These are phyloP conservation scores for Pyrenopolyporus hunteri DNA, from an alignment of 495 filamentous ascomycete species.

Conservation along the genomic window DNA sequence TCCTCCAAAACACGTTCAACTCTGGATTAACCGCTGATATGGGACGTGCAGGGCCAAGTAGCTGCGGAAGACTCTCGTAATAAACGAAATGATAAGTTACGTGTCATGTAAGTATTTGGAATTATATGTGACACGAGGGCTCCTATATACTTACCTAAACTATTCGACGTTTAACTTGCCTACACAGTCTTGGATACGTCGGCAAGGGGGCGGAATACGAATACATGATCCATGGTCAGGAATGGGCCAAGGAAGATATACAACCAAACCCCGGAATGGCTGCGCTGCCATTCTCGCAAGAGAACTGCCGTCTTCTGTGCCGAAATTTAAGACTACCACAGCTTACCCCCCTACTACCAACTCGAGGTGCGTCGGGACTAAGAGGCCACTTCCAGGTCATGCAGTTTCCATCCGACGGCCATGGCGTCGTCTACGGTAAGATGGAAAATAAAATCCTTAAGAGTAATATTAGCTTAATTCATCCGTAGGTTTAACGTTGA, in stretches of 20 bases:
- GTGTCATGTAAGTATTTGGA: slow-evolving; percentile 2
- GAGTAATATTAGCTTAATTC: background rate
- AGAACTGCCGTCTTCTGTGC: slow-evolving; percentile 1
- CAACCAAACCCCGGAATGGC: background rate
- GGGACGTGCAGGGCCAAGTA: background rate
- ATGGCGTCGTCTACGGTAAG: background rate
- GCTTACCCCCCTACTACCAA: background rate
- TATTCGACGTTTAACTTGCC: no score
- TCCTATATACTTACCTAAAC: background rate
- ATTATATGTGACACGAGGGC: background rate
- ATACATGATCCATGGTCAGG: slow-evolving; percentile 3
- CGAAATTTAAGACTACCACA: background rate
- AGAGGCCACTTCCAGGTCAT: slow-evolving; percentile 7
- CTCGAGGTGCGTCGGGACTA: background rate
- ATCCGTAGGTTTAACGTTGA: slow-evolving; percentile 5
- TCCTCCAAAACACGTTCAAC: background rate
- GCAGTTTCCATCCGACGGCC: background rate
- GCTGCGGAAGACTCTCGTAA: background rate
- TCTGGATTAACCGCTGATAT: background rate
- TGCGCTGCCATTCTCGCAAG: slow-evolving; percentile 4
- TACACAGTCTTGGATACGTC: slow-evolving; percentile 5
- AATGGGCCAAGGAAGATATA: background rate
- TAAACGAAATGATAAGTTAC: background rate
- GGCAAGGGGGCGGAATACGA: slow-evolving; percentile 1
- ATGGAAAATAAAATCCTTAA: background rate